Evolutionary conservation across 2,329 filamentous ascomycete species (phyloP).

Genomic region (Colletotrichum gloeosporioides): DNA sequence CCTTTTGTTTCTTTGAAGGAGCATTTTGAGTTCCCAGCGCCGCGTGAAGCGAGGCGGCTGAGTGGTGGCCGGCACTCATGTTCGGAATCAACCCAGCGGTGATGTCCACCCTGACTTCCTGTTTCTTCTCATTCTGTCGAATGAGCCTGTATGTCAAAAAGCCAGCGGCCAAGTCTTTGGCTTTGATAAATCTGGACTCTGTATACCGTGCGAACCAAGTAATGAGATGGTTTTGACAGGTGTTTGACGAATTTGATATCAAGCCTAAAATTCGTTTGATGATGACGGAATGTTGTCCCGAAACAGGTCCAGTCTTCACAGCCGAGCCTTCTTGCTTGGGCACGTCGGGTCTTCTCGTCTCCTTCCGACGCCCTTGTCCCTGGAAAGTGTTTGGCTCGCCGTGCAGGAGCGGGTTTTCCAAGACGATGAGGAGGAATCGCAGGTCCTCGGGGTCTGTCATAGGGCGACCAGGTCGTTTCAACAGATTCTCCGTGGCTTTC

Average conservation of each 20-base stretch:
- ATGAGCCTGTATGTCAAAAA: slow-evolving; percentile 84
- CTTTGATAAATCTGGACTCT: slow-evolving; percentile 68
- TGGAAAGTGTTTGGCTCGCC: slow-evolving; percentile 42
- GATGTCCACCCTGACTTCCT: slow-evolving; percentile 63
- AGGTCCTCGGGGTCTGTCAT: slow-evolving; percentile 73
- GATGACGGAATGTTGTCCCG: slow-evolving; percentile 79
- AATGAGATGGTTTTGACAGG: slow-evolving; percentile 79
- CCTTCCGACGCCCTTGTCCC: slow-evolving; percentile 29
- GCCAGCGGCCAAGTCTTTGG: slow-evolving; percentile 78
- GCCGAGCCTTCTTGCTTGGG: neutral
- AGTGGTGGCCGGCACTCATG: slow-evolving; percentile 65
- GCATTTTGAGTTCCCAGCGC: slow-evolving; percentile 66
- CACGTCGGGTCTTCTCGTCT: neutral
- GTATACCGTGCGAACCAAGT: slow-evolving; percentile 79
- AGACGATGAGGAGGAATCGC: slow-evolving; percentile 78
- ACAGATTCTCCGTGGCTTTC: slow-evolving; percentile 77
- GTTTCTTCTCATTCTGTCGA: slow-evolving; percentile 72
- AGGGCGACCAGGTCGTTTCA: slow-evolving; percentile 79
- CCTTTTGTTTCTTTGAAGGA: slow-evolving; percentile 58
- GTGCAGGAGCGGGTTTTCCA: slow-evolving; percentile 80
- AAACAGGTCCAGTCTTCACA: slow-evolving; percentile 46
- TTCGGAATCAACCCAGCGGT: slow-evolving; percentile 75
- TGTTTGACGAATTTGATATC: slow-evolving; percentile 74
- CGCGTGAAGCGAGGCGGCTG: slow-evolving; percentile 76
- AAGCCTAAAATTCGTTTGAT: slow-evolving; percentile 85